A percentile compares a stretch with the other conserved stretches of the same genome.
Evolutionary conservation across 2,329 filamentous ascomycete genomes (phyloP).

Genomic region (Amauroascus verrucosus): DNA sequence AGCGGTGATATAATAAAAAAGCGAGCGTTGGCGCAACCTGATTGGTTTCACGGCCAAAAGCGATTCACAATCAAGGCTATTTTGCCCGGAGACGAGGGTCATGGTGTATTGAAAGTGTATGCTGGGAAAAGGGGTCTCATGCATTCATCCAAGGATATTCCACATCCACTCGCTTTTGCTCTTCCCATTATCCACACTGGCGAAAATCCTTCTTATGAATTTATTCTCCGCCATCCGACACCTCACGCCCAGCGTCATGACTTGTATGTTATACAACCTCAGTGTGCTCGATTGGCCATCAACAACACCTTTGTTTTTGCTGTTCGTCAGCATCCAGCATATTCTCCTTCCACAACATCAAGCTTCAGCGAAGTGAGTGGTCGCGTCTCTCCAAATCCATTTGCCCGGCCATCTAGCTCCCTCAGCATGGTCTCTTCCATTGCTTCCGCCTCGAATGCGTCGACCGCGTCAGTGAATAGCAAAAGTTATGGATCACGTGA

Average conservation of each 20-base stretch:
- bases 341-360: slow-evolving; percentile 35
- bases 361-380: slow-evolving; percentile 33
- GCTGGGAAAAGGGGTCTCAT: slow-evolving; percentile 90
- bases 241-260: slow-evolving; percentile 96
- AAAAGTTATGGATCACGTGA: slow-evolving; percentile 25
- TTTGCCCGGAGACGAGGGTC: slow-evolving; percentile 81
- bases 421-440: slow-evolving; percentile 52
- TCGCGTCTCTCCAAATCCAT: slow-evolving; percentile 42
- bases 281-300: slow-evolving; percentile 74
- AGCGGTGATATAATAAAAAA: slow-evolving; percentile 79
- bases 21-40: slow-evolving; percentile 76
- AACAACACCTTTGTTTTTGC: slow-evolving; percentile 99
- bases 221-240: slow-evolving; percentile 84
- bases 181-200: slow-evolving; percentile 85
- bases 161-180: slow-evolving; percentile 78
- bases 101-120: slow-evolving; percentile 80
- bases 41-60: slow-evolving; percentile 81
- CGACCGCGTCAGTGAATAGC: slow-evolving; percentile 19
- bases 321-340: slow-evolving; percentile 81
- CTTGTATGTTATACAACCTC: slow-evolving; percentile 91
- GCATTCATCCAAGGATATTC: slow-evolving; percentile 95
- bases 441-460: slow-evolving; percentile 40
- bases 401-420: slow-evolving; percentile 46
- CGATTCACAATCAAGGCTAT: slow-evolving; percentile 89
- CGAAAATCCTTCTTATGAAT: slow-evolving; percentile 89